Conservation (phyloP, 108 stramenopile species). For the Stephanodiscus minutulus region DNA sequence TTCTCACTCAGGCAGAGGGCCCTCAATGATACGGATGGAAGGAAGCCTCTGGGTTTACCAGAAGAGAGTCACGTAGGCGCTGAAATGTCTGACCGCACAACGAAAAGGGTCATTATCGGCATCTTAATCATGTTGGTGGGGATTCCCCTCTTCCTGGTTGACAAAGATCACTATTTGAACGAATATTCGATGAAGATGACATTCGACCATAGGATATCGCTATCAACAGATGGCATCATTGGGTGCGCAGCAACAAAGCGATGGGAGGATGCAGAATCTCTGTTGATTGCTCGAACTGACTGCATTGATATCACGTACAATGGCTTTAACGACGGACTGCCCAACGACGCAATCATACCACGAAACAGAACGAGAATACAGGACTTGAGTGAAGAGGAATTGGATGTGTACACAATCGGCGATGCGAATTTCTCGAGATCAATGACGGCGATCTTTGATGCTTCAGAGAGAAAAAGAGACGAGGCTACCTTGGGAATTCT, state of each 20-base stretch:
- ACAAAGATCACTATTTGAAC: conserved; percentile 41
- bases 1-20: conserved; percentile 31
- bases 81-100: conserved; percentile 63
- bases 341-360: conserved; percentile 23
- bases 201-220: conserved; percentile 31
- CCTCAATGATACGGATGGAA: background rate
- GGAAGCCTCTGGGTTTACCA: conserved; percentile 10
- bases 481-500: conserved; percentile 53
- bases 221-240: conserved; percentile 13
- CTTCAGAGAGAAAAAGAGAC: conserved; percentile 25
- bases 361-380: conserved; percentile 32
- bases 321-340: conserved; percentile 41
- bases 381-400: conserved; percentile 26
- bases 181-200: conserved; percentile 52
- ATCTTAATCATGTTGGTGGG: conserved; percentile 57
- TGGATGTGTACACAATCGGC: conserved; percentile 30
- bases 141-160: conserved; percentile 50
- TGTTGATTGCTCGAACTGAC: conserved; percentile 32
- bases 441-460: conserved; percentile 50
- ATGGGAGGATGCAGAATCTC: conserved; percentile 44
- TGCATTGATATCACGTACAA: conserved; percentile 44
- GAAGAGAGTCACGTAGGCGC: conserved; percentile 56
- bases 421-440: conserved; percentile 8
- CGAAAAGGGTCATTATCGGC: conserved; percentile 60
- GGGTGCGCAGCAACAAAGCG: conserved; percentile 5